Conservation (phyloP, 352 stramenopile genomes). For the Phytophthora cactorum region DNA sequence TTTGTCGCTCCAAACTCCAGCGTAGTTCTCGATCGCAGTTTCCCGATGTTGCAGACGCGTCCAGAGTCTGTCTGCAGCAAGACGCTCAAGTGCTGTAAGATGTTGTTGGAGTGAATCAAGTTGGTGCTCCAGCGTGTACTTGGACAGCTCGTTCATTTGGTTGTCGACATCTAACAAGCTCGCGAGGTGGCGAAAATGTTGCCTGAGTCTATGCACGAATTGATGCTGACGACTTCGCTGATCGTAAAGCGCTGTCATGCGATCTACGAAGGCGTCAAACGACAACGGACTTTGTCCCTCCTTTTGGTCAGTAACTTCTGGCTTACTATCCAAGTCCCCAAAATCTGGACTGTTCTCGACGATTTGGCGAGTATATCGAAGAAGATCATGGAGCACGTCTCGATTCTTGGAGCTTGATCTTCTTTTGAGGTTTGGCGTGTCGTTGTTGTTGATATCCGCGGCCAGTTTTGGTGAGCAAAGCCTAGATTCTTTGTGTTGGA, state of each 20-base stretch:
- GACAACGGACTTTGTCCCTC: constrained; percentile 11
- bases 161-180: constrained; percentile 11
- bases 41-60: constrained; percentile 42
- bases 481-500: neutral
- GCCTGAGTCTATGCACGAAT: constrained; percentile 20
- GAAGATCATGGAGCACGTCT: constrained; percentile 14
- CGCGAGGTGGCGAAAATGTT: constrained; percentile 31
- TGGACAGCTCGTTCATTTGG: constrained; percentile 11
- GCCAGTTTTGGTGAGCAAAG: neutral
- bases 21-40: constrained; percentile 28
- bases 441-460: neutral
- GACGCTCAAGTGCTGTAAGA: constrained; percentile 36
- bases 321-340: neutral
- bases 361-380: constrained; percentile 11
- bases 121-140: constrained; percentile 39
- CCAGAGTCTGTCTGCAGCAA: constrained; percentile 46
- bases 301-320: neutral
- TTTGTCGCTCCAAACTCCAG: constrained; percentile 12
- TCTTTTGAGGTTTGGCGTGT: neutral
- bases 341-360: constrained; percentile 7
- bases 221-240: constrained; percentile 16
- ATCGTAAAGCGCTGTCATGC: constrained; percentile 23
- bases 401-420: neutral
- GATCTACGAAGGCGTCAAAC: constrained; percentile 17
- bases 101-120: constrained; percentile 36